Conservation (phyloP, 108 stramenopile species). For the Cylindrotheca closterium region DNA sequence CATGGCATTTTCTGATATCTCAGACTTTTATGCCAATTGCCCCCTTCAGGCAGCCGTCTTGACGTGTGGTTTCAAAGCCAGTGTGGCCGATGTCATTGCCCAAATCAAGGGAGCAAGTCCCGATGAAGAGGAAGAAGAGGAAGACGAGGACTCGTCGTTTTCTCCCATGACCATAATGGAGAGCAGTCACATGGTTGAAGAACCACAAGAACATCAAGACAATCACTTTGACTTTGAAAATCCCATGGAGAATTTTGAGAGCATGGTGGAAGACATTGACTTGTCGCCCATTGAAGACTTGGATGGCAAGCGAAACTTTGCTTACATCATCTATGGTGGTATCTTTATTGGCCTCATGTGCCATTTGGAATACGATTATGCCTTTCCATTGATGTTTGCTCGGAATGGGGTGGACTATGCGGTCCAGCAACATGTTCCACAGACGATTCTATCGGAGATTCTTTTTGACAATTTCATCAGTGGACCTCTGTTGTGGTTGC, state of each 20-base stretch:
- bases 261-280: too few relatives aligned
- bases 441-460: constrained; percentile 9
- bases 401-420: neutral
- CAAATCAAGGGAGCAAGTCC: constrained; percentile 17
- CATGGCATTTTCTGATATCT: neutral
- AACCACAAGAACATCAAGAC: constrained; percentile 3
- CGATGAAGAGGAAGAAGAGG: too few relatives aligned
- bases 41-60: constrained; percentile 24
- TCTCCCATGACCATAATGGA: neutral
- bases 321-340: constrained; percentile 33
- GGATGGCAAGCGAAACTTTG: constrained; percentile 18
- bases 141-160: too few relatives aligned
- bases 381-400: constrained; percentile 28
- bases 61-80: constrained; percentile 37
- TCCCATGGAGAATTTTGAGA: too few relatives aligned
- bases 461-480: constrained; percentile 32
- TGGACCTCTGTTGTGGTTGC: constrained; percentile 38
- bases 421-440: neutral
- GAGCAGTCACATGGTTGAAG: neutral
- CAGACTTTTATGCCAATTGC: constrained; percentile 25
- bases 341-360: constrained; percentile 31
- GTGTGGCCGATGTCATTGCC: constrained; percentile 33
- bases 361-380: constrained; percentile 25
- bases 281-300: too few relatives aligned
- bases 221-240: constrained; percentile 3